Percentiles rank a stretch among this genome's conserved stretches.
These are phyloP conservation scores for Colletotrichum chrysophilum DNA, from an alignment of 2,329 filamentous ascomycete species.

Conservation along the genomic window DNA sequence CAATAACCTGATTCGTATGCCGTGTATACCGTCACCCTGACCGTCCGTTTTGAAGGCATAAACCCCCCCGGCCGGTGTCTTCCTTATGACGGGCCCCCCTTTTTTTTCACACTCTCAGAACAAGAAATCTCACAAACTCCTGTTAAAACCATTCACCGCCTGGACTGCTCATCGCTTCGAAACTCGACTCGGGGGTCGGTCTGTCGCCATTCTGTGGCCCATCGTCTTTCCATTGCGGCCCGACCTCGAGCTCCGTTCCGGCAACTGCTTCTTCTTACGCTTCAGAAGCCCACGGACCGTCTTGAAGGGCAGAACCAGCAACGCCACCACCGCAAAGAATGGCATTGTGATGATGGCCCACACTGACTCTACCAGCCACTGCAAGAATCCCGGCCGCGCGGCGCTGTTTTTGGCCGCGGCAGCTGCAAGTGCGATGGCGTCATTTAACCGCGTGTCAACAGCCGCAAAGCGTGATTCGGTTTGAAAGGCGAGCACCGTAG, in stretches of 20 bases:
- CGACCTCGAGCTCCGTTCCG: conserved; percentile 28
- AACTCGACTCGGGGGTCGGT: conserved; percentile 39
- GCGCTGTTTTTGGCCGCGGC: conserved; percentile 66
- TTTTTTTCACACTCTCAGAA: background rate
- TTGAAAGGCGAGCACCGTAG: conserved; percentile 75
- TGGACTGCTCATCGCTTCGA: conserved; percentile 8
- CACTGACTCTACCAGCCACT: conserved; percentile 42
- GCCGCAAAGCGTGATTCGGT: conserved; percentile 77
- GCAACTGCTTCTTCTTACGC: conserved; percentile 31
- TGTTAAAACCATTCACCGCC: background rate
- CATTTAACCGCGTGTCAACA: conserved; percentile 74
- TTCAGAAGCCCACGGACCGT: conserved; percentile 40
- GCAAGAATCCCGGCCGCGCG: conserved; percentile 39
- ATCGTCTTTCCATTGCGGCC: conserved; percentile 27
- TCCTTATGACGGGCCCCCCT: background rate
- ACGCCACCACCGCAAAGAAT: conserved; percentile 40
- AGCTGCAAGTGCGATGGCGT: conserved; percentile 81
- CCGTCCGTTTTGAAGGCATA: background rate
- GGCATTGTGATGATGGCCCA: conserved; percentile 44
- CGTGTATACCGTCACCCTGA: background rate
- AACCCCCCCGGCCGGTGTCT: background rate
- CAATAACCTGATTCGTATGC: background rate
- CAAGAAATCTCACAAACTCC: background rate
- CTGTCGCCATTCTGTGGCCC: conserved; percentile 37
- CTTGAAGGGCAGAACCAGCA: conserved; percentile 49